Evolutionary conservation across 148 eudicot species (phyloP).

Genomic region (Fagopyrum homotropicum): DNA sequence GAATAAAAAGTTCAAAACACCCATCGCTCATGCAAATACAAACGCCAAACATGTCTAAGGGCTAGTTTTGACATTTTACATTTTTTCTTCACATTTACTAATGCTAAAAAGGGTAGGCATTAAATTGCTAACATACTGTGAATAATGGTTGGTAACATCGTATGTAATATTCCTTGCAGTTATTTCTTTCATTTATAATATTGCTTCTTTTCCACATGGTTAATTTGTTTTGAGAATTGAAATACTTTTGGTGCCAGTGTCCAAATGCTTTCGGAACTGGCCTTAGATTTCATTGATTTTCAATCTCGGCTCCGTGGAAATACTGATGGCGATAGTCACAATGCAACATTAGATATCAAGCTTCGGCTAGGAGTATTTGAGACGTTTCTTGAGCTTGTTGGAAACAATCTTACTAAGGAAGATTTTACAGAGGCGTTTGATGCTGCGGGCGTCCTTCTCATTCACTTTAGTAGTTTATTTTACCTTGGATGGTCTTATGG

Average conservation of each 20-base stretch:
- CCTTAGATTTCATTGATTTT: slow-evolving; percentile 86
- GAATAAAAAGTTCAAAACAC: neutral
- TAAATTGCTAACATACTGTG: neutral
- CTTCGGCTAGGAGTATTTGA: slow-evolving; percentile 82
- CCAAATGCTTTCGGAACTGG: slow-evolving; percentile 94
- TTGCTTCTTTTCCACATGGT: neutral
- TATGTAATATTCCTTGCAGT: neutral
- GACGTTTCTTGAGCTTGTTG: slow-evolving; percentile 81
- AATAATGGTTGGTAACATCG: neutral
- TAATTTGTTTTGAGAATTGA: neutral
- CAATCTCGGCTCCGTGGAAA: slow-evolving; percentile 76
- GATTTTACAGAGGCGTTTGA: slow-evolving; percentile 97
- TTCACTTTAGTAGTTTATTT: slow-evolving; percentile 83
- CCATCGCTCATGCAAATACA: neutral
- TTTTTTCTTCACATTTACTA: neutral
- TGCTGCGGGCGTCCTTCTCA: slow-evolving; percentile 95
- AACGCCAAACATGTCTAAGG: neutral
- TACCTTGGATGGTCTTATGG: slow-evolving; percentile 98
- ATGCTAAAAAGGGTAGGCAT: neutral
- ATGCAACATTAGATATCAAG: slow-evolving; percentile 67
- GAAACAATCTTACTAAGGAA: slow-evolving; percentile 71
- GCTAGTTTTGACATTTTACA: neutral
- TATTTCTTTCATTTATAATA: neutral
- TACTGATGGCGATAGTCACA: slow-evolving; percentile 46
- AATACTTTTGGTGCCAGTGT: slow-evolving; percentile 56